Evolutionary conservation across 345 rosid species (phyloP), one percentile per base, ranked within the genome.

Genomic region (Brassica napus): DNA sequence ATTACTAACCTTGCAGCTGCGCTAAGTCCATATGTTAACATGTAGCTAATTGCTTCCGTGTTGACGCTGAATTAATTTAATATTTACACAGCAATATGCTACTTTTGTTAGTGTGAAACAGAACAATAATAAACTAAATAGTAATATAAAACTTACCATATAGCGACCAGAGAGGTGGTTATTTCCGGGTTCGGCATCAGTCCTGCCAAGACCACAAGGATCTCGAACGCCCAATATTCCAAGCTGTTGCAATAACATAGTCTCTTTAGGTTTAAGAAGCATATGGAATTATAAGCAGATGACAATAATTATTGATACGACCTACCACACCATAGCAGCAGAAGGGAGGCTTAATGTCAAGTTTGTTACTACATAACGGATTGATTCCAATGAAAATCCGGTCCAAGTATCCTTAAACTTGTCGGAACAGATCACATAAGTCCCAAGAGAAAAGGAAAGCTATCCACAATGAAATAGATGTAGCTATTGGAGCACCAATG

Each of bases 251-350:
- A 73, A 71, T 12, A 77, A 65, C 34, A 64, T 71, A 23, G 23
- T 65, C 65, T 42, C 21, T 21, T 68, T 75, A 61, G 52, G 52
- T 58, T 75, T 71, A 42, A 57, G 77, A 14, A 71, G 12, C 21
- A 6, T 47, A 30, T 62, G 12, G 14, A 44, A 21, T 35, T 34
- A 47, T 47, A 6, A 54, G 63, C 59, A 68, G 58, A 18, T 24
- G 1, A 74, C 16, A 68, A 68, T 60, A 16, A 12, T 74, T 62
- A 37, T 54, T 52, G 71, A 44, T n/a, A 1, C 4, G 1, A 68
- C 91, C 82, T 86, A 91, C 94, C 95, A 91, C 6, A 86, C 84
- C 97, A 93, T 90, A 73, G 89, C 91, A 7, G 95, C 92, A 7
- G 95, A 91, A 39, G 89, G 89, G 77, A 91, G 55, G 47, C 93